A percentile compares a stretch with the other conserved stretches of the same genome.
Conservation (phyloP, 2,329 filamentous ascomycete genomes). For the Colletotrichum truncatum region DNA sequence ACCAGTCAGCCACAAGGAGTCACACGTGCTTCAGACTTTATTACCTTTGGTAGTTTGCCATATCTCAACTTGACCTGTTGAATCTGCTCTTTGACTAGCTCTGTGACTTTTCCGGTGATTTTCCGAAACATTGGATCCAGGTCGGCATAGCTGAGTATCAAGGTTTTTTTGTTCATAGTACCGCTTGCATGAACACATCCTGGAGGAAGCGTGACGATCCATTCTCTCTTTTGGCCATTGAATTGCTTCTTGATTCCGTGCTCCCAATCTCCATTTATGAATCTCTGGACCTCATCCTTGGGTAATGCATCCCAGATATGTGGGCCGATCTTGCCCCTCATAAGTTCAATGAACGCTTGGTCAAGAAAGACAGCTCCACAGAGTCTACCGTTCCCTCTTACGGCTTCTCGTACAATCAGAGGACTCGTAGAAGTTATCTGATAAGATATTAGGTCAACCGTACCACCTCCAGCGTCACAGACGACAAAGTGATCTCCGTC, state of each 20-base stretch:
- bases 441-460: conserved; percentile 52
- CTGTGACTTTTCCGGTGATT: conserved; percentile 30
- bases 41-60: conserved; percentile 36
- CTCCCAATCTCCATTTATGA: conserved; percentile 37
- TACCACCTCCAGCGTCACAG: conserved; percentile 48
- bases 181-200: conserved; percentile 29
- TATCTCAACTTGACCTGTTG: conserved; percentile 30
- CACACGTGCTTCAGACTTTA: neutral
- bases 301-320: conserved; percentile 11
- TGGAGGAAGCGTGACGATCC: neutral
- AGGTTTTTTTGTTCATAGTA: neutral
- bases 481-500: conserved; percentile 39
- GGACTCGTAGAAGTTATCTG: conserved; percentile 33
- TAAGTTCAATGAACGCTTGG: conserved; percentile 41
- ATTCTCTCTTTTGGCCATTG: neutral
- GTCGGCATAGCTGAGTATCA: conserved; percentile 25
- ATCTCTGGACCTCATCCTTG: neutral
- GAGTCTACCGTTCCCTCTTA: conserved; percentile 47
- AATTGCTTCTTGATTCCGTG: conserved; percentile 36
- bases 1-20: neutral
- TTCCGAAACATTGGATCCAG: conserved; percentile 36
- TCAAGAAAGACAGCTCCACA: conserved; percentile 52
- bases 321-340: conserved; percentile 35
- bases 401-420: conserved; percentile 45
- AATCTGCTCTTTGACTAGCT: conserved; percentile 38